Base-by-base conservation (phyloP, 768 basidiomycete genomes). In the Russula griseocarnosa region DNA sequence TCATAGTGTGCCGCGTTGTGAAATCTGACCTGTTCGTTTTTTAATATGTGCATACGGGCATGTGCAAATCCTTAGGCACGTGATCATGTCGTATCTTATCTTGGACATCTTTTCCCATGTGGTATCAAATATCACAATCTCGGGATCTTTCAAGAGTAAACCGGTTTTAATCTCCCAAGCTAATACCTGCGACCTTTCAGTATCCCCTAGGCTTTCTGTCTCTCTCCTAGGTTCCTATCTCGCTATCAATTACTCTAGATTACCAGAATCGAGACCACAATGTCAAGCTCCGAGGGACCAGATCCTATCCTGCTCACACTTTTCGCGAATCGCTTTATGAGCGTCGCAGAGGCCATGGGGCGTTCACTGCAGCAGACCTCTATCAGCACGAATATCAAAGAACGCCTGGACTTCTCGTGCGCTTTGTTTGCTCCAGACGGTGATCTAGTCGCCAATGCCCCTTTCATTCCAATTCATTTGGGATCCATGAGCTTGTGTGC, bases 271-370 rank as follows among this genome's bases (percentile, higher is more conserved):
- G 13, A 8, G 4, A 42, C 11, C 26, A 32, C 47, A 3, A 42
- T 46, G 47, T 49, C 56, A 26, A 22, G 22, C 46, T 44, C 58
- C 62, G 64, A 67, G 70, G 82, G 80, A 20, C 87, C 91, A 13
- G 94, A 96, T 73, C 90, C 92, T 0, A 92, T 95, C 67, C 78
- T 94, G 34, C 79, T 97, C 52, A 92, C 93, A 1, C 83, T 98
- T 57, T 98, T 97, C 70, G 91, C 93, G 13, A 95, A 97, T 71
- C 89, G 95, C 50, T 95, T 98, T 77, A 98, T 98, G 95, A 91
- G 91, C 70, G 92, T 98, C 22, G 94, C 94, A 10, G 94, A 96
- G 73, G 94, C 94, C 11, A 97, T 96, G 94, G 94, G 94, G 11
- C 81, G 90, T 55, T 90, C 90, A 0, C 78, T 95, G 26, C 92